Percentiles rank a stretch among this genome's conserved stretches.
Conservation (phyloP, 768 basidiomycete species). For the Crucibulum laeve region DNA sequence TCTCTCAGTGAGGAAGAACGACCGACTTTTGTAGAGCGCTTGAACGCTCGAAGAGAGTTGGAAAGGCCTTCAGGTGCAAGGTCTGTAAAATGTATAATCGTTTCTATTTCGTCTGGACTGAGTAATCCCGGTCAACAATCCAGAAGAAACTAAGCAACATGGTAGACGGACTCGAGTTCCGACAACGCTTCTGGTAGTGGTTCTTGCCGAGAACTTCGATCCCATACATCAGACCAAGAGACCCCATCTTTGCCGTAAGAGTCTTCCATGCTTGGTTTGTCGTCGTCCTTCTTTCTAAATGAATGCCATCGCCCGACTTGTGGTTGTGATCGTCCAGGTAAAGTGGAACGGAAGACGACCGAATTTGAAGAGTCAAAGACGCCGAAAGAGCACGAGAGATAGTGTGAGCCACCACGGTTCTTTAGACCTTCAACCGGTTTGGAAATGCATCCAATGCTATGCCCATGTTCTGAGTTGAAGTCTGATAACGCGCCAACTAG, state of each 20-base stretch:
- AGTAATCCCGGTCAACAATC: slow-evolving; percentile 1
- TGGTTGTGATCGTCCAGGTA: slow-evolving; percentile 50
- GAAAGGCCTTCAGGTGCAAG: slow-evolving; percentile 52
- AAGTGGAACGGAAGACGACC: slow-evolving; percentile 55
- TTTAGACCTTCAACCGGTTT: slow-evolving; percentile 24
- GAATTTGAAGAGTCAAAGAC: slow-evolving; percentile 39
- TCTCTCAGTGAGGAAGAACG: background rate
- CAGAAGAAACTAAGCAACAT: background rate
- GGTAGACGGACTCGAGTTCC: slow-evolving; percentile 27
- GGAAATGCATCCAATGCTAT: slow-evolving; percentile 60
- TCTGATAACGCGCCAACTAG: slow-evolving; percentile 34
- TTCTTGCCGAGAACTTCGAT: slow-evolving; percentile 15
- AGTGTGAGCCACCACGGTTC: slow-evolving; percentile 7
- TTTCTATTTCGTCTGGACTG: slow-evolving; percentile 25
- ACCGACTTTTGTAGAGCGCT: slow-evolving; percentile 46
- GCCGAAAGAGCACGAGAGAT: slow-evolving; percentile 54
- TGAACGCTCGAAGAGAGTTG: slow-evolving; percentile 37
- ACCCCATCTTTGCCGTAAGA: slow-evolving; percentile 8
- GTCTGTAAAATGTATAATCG: slow-evolving; percentile 56
- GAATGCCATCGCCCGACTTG: slow-evolving; percentile 77
- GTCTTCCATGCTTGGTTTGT: background rate
- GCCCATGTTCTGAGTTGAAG: slow-evolving; percentile 23
- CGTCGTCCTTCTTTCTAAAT: slow-evolving; percentile 32
- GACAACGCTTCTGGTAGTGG: slow-evolving; percentile 35
- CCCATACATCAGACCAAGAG: slow-evolving; percentile 52